Evolutionary conservation across 176 grass and related monocot species (phyloP), one percentile per base, ranked within the genome.

Genomic region (Olyra latifolia): DNA sequence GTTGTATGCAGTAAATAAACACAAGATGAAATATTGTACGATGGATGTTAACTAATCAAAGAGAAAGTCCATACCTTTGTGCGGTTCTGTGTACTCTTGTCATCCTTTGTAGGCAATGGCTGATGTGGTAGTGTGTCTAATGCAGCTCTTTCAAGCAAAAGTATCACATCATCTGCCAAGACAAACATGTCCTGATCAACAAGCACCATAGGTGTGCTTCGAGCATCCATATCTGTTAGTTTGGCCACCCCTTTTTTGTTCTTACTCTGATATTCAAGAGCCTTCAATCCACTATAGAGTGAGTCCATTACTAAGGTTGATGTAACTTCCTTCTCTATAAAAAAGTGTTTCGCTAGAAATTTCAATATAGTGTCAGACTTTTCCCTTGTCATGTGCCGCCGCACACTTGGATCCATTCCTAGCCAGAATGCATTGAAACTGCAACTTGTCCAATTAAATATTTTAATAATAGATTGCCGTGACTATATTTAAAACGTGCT

Each of bases 231-330:
- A 71, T 91, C 93, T 50, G 49, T 76, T 75, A 95, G 30, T 83
- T 88, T 90, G 79, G 82, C 49, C 65, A 53, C 64, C 41, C 84
- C 90, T 49, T 89, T 88, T 32, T 87, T 84, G 70, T 81, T 88
- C 75, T 84, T 90, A 82, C 90, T 93, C 79, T 96, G 88, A 69
- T 85, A 88, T 60, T 97, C 88, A 41, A 97, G 83, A 74, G 88
- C 88, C 68, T 91, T 97, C 23, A 93, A 76, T 52, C 90, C 93
- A 0, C 88, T 93, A 82, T 91, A 84, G 29, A 97, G 86, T 48
- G 93, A 88, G 68, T 97, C 93, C 78, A 93, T 97, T 32, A 97
- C 90, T 83, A 97, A 90, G 58, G 93, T 97, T 62, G 93, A 97
- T 24, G 93, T 93, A 71, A 97, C 93, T 81, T 97, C 93, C 82